Conservation (phyloP, 2,329 filamentous ascomycete genomes). For the Verticillium isaacii region DNA sequence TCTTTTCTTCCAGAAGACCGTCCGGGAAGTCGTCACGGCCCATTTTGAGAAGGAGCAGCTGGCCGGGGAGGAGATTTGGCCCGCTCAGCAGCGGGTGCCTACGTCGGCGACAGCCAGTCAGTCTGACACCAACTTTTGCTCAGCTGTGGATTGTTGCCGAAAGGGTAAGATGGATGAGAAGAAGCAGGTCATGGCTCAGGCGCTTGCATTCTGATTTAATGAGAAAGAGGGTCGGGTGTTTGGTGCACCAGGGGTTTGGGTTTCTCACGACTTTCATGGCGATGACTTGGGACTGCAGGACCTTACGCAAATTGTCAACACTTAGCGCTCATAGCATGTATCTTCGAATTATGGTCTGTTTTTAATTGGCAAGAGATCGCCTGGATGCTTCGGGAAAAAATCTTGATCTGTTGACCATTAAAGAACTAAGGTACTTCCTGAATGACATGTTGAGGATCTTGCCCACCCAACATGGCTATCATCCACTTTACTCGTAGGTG, state of each 20-base stretch:
- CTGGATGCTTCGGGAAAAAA: too few relatives aligned
- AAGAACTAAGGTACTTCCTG: too few relatives aligned
- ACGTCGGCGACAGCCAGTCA: conserved; percentile 17
- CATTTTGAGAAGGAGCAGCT: conserved; percentile 42
- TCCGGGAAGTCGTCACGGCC: conserved; percentile 41
- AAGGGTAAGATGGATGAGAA: conserved; percentile 12
- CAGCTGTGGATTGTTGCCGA: conserved; percentile 26
- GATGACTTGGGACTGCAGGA: neutral
- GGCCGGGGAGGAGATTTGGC: conserved; percentile 45
- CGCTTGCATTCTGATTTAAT: conserved; percentile 15
- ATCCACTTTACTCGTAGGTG: too few relatives aligned
- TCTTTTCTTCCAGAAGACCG: conserved; percentile 48
- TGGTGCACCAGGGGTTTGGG: neutral
- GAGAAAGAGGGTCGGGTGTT: neutral
- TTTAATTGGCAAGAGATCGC: neutral
- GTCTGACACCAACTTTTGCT: conserved; percentile 26
- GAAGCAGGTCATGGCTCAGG: conserved; percentile 11
- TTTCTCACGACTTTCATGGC: neutral
- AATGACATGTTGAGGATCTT: too few relatives aligned
- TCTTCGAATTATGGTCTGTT: neutral
- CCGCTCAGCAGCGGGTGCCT: conserved; percentile 34
- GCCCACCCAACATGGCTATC: too few relatives aligned
- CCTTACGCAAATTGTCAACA: neutral
- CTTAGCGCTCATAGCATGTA: neutral
- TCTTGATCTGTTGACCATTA: too few relatives aligned